Percentiles rank a stretch among this genome's conserved stretches.
These are phyloP conservation scores for Pelagophyceae sp. DNA, from an alignment of 352 stramenopile species.

Conservation along the genomic window DNA sequence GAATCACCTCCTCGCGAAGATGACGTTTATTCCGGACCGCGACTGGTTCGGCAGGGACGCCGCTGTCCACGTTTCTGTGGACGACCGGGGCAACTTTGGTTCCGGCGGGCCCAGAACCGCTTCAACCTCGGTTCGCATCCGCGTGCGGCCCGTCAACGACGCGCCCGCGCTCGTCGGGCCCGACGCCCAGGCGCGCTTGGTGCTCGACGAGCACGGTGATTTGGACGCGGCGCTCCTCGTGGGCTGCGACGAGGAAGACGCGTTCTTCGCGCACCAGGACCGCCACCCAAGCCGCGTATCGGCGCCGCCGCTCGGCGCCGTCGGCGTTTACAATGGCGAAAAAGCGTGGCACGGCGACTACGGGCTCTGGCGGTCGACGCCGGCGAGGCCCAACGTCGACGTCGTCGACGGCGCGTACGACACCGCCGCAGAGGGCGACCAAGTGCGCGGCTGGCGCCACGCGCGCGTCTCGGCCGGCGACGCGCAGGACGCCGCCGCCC, in stretches of 20 bases:
- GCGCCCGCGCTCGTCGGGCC: background rate
- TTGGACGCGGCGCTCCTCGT: background rate
- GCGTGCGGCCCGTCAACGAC: background rate
- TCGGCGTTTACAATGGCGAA: no score
- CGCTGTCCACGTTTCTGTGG: background rate
- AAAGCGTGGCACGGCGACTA: background rate
- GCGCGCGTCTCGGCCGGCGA: background rate
- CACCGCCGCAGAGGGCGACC: background rate
- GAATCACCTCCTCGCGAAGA: background rate
- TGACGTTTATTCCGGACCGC: background rate
- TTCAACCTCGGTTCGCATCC: background rate
- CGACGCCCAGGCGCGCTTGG: background rate
- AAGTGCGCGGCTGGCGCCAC: background rate
- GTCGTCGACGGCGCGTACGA: background rate
- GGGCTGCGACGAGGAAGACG: background rate
- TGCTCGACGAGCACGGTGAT: background rate
- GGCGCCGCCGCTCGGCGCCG: background rate
- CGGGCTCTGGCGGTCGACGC: slow-evolving; percentile 1
- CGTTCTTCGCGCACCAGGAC: background rate
- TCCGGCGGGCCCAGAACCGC: background rate
- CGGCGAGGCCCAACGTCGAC: background rate
- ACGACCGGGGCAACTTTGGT: slow-evolving; percentile 4
- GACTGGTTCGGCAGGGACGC: slow-evolving; percentile 3
- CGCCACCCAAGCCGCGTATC: background rate
- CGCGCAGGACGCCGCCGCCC: no score